Evolutionary conservation across 192 early-diverging fungal genomes (phyloP).

Genomic region (Phycomyces nitens): DNA sequence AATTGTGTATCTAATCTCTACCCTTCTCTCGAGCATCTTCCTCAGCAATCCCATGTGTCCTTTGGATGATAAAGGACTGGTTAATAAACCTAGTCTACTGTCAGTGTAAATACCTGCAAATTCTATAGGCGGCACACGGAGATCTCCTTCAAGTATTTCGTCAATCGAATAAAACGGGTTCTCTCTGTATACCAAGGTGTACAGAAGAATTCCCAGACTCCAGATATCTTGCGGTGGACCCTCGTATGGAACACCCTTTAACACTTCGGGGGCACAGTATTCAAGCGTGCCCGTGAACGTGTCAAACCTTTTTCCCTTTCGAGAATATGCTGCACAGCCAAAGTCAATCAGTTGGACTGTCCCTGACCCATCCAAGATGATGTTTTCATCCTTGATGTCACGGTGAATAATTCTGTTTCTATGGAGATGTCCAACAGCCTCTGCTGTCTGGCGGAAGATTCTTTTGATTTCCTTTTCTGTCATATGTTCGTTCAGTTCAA

Average conservation of each 20-base stretch:
- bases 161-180: slow-evolving; percentile 64
- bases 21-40: slow-evolving; percentile 68
- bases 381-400: slow-evolving; percentile 88
- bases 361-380: slow-evolving; percentile 62
- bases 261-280: slow-evolving; percentile 77
- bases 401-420: slow-evolving; percentile 59
- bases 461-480: slow-evolving; percentile 29
- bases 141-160: slow-evolving; percentile 55
- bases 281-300: slow-evolving; percentile 84
- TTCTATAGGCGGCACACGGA: slow-evolving; percentile 33
- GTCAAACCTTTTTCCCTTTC: slow-evolving; percentile 50
- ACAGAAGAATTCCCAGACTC: slow-evolving; percentile 81
- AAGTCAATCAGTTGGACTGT: slow-evolving; percentile 79
- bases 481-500: slow-evolving; percentile 44
- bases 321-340: slow-evolving; percentile 72
- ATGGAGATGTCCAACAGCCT: slow-evolving; percentile 48
- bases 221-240: slow-evolving; percentile 93
- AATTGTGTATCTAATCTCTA: slow-evolving; percentile 68
- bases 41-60: slow-evolving; percentile 58
- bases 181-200: slow-evolving; percentile 69
- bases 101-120: slow-evolving; percentile 21
- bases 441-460: slow-evolving; percentile 41
- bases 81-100: not conserved
- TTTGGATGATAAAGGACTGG: too few relatives aligned
- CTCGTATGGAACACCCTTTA: slow-evolving; percentile 75